These are phyloP conservation scores for Colletotrichum godetiae DNA, from an alignment of 2,329 filamentous ascomycete species.

Conservation along the genomic window DNA sequence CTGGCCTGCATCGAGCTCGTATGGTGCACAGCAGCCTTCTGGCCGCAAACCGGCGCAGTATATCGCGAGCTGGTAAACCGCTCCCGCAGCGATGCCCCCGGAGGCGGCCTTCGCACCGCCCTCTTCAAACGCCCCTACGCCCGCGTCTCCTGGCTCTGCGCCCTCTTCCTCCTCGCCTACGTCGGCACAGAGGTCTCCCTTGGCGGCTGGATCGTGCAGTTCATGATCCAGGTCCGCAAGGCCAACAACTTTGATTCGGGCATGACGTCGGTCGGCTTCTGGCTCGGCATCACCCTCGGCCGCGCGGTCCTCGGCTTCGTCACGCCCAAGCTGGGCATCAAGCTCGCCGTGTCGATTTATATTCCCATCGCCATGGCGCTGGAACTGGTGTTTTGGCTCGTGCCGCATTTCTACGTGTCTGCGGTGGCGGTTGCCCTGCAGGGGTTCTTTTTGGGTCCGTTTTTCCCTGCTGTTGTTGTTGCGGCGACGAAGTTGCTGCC, in stretches of 20 bases:
- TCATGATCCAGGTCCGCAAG: conserved; percentile 82
- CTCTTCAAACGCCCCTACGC: conserved; percentile 56
- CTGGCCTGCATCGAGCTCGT: conserved; percentile 66
- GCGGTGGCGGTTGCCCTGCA: conserved; percentile 77
- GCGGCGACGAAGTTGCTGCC: conserved; percentile 77
- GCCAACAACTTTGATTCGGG: conserved; percentile 76
- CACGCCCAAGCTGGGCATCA: conserved; percentile 78
- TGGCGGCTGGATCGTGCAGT: conserved; percentile 85
- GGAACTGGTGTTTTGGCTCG: conserved; percentile 83
- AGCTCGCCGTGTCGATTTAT: conserved; percentile 71
- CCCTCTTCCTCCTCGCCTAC: conserved; percentile 80
- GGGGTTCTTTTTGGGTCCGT: conserved; percentile 83
- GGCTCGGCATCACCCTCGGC: conserved; percentile 82
- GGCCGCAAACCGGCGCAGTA: conserved; percentile 63
- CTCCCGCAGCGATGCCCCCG: conserved; percentile 36
- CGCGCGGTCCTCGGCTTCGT: conserved; percentile 78
- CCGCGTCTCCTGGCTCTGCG: conserved; percentile 75
- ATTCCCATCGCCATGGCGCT: conserved; percentile 72
- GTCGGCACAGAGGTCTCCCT: conserved; percentile 81
- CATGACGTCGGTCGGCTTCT: conserved; percentile 83
- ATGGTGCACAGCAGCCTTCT: conserved; percentile 65
- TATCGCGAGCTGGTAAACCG: conserved; percentile 56
- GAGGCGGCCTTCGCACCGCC: conserved; percentile 47
- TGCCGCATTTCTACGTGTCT: conserved; percentile 81
- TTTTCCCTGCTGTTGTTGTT: conserved; percentile 80